Conservation (phyloP, 768 basidiomycete genomes). For the Lactifluus hygrophoroides region DNA sequence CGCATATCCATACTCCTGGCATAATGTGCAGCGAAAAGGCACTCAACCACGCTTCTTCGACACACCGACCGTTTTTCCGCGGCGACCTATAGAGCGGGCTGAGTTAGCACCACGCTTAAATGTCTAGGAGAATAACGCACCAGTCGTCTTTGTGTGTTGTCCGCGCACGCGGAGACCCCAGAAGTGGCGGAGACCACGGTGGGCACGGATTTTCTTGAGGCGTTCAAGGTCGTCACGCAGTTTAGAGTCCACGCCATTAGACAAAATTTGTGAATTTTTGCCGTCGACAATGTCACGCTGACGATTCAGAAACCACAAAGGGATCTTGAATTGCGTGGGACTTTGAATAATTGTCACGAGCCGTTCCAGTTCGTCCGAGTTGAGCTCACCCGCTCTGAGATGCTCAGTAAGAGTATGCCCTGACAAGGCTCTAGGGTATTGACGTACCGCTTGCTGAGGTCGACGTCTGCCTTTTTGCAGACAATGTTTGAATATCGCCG, state of each 20-base stretch:
- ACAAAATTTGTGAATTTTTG: slow-evolving; percentile 92
- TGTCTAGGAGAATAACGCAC: slow-evolving; percentile 32
- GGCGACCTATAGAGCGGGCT: slow-evolving; percentile 52
- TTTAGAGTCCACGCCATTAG: slow-evolving; percentile 96
- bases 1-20: not conserved
- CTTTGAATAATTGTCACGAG: slow-evolving; percentile 99
- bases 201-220: slow-evolving; percentile 97
- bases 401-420: not conserved
- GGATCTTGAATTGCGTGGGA: slow-evolving; percentile 99
- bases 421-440: not conserved
- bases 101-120: not conserved
- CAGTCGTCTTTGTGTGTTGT: slow-evolving; percentile 99
- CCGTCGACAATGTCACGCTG: slow-evolving; percentile 97
- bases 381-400: slow-evolving; percentile 91
- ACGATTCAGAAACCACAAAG: slow-evolving; percentile 98
- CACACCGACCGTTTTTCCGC: slow-evolving; percentile 93
- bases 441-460: slow-evolving; percentile 92
- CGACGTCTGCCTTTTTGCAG: slow-evolving; percentile 99
- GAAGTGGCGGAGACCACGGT: slow-evolving; percentile 87
- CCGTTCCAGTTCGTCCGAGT: slow-evolving; percentile 98
- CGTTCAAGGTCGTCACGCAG: slow-evolving; percentile 97
- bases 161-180: slow-evolving; percentile 95
- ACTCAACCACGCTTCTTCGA: slow-evolving; percentile 76
- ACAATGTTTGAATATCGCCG: slow-evolving; percentile 97
- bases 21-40: not conserved